Base-by-base conservation (phyloP, 176 grass and related monocot species). In the Alopecurus myosuroides region DNA sequence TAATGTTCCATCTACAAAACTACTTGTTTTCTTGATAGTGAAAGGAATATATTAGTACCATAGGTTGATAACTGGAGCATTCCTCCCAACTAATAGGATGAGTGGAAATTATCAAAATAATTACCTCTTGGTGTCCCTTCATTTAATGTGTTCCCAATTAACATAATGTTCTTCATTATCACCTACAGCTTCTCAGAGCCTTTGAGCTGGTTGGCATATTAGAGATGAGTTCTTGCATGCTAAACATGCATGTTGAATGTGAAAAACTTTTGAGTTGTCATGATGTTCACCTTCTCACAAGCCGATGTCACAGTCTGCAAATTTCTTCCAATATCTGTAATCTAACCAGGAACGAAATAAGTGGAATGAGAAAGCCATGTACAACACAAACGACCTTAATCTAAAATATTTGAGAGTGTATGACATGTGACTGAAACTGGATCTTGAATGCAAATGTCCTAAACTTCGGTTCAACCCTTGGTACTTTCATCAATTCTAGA, bases 401-500 rank as follows among this genome's bases (percentile, higher is more conserved):
- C 13, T 70, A 18, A 64, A 76, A 51, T 76, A 9, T 29, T 61
- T 39, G 77, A 37, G 60, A 53, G 29, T 48, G 34, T 81, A 82
- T 87, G 80, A 97, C 95, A 91, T 98, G 95, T 80, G 93, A 77
- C 22, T 53, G 87, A 86, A 98, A 98, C 70, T 93, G 95, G 85
- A 98, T 98, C 89, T 98, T 95, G 91, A 95, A 95, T 87, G 91
- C 58, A 45, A 98, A 98, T 86, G 95, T 90, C 53, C 80, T 86
- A 77, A 98, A 71, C 85, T 98, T 98, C 9, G 95, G 88, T 95
- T 98, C 95, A 82, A 98, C 83, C 74, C 95, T 86, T 76, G 95
- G 95, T 82, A 98, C 93, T 92, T 92, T 98, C 96, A 98, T 95
- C 84, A 98, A 86, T 84, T 95, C 93, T 86, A 98, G 77, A 79